These are phyloP conservation scores for Alloteropsis angusta DNA, from an alignment of 202 grass and related monocot species.

Conservation along the genomic window DNA sequence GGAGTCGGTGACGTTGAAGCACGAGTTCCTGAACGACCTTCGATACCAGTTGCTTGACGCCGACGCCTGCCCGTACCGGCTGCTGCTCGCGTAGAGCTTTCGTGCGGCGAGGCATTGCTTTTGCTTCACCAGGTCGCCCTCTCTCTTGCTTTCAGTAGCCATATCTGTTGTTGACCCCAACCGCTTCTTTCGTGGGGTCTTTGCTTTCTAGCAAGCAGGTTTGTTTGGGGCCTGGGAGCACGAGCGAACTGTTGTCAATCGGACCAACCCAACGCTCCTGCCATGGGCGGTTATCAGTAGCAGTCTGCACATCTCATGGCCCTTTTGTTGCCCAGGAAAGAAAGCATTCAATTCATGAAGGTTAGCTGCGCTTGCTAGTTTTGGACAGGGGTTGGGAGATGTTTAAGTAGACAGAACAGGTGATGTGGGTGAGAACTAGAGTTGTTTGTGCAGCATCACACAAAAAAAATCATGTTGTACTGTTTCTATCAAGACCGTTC, in stretches of 20 bases:
- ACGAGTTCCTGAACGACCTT: no score
- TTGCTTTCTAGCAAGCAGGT: neutral
- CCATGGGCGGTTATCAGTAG: neutral
- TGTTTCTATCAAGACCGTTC: neutral
- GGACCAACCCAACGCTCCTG: neutral
- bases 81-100: neutral
- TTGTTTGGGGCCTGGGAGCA: neutral
- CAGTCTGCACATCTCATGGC: neutral
- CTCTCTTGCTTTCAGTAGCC: conserved; percentile 3
- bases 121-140: neutral
- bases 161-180: neutral
- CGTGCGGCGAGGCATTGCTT: conserved; percentile 9
- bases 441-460: neutral
- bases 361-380: neutral
- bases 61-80: neutral
- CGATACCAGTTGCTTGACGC: neutral
- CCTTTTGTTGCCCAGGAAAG: neutral
- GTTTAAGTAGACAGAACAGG: neutral
- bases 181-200: neutral
- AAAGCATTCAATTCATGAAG: neutral
- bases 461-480: neutral
- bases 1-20: neutral
- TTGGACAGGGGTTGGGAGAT: neutral
- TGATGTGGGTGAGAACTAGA: neutral
- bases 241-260: neutral